Base-by-base conservation (phyloP, 192 early-diverging fungal genomes). In the Chytriomyces sp. region DNA sequence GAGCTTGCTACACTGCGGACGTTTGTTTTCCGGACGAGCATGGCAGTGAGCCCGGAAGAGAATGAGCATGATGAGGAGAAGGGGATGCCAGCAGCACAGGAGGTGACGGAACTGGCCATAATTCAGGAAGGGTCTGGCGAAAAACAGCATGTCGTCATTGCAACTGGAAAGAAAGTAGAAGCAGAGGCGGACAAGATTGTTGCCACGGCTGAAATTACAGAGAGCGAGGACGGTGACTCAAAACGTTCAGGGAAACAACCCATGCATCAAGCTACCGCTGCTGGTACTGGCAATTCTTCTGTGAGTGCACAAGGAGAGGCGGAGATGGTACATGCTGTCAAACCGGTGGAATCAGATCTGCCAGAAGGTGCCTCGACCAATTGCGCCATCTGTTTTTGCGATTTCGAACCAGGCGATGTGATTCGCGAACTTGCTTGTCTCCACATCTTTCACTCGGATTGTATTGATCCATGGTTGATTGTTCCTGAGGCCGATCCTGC, bases 301-400 rank as follows among this genome's bases (percentile, higher is more conserved):
- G 53, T 57, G 16, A n/a, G 16, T n/a, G 53, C 53, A 13, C 35
- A 35, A 4, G 35, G 35, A 35, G 35, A 35, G 35, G 53, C 53
- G 16, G 53, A 57, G 20, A n/a, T 20, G 16, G 20, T 13, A n/a
- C 13, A 13, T 57, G 53, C 53, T 20, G 13, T 45, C 61, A 24
- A 20, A 9, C 57, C 35, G 9, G 49, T 44, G n/a, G 76, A 67
- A 60, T 46, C 49, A 6, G 76, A 69, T 45, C 46, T 79, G 20
- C 78, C 78, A 44, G n/a, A 61, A 8, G 78, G 78, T 26, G 69
- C 78, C 45, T 26, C 78, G 5, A 79, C 78, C 10, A 79, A 72
- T 50, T 93, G 92, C 53, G 87, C 90, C 7, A 86, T 93, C 61
- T 93, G 92, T 69, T 77, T 93, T 50, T 88, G 86, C 75, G 90